Base-by-base conservation (phyloP, 1,284 basidiomycete species). In the Pseudozyma flocculosa region DNA sequence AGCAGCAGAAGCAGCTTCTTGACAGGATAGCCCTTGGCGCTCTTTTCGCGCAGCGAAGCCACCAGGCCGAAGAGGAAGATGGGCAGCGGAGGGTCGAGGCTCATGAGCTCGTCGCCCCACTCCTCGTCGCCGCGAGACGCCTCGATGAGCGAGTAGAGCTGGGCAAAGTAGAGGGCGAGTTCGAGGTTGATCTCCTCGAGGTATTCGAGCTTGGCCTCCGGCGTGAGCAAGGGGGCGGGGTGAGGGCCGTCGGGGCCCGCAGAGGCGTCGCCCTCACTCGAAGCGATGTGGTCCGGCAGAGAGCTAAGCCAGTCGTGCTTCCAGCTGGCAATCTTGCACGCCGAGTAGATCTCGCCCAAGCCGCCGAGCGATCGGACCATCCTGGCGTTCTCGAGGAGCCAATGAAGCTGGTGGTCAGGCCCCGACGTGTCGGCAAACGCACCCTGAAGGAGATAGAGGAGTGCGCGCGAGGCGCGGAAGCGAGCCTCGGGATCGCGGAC, bases 351-450 rank as follows among this genome's bases (percentile, higher is more conserved):
- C 49, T 84, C 85, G 64, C 85, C 86, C 13, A 96, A 80, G 17
- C 93, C 94, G 75, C 95, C 92, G 0, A 88, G 87, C 22, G 84
- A 82, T 49, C 92, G 84, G 2, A 97, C 87, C 30, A 89, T 83
- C 74, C 89, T 90, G 72, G 90, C 90, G 75, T 97, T 97, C 78
- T 94, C 88, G 57, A 91, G 88, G 67, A 98, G 89, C 88, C 92
- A 94, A 65, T 93, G 89, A 40, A 98, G 80, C 78, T 99, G 95
- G 77, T 95, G 88, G 70, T 95, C 91, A 0, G 91, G 88, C 29
- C 90, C 90, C 5, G 85, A 85, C 0, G 92, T 92, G 78, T 95
- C 92, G 3, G 86, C 88, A 75, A 96, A 98, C 11, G 88, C 88
- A 42, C 94, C 92, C 47, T 95, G 75, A 7, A 65, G 56, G 15